Evolutionary conservation across 345 rosid genomes (phyloP), one percentile per base, ranked within the genome.

Genomic region (Pugionium cornutum): DNA sequence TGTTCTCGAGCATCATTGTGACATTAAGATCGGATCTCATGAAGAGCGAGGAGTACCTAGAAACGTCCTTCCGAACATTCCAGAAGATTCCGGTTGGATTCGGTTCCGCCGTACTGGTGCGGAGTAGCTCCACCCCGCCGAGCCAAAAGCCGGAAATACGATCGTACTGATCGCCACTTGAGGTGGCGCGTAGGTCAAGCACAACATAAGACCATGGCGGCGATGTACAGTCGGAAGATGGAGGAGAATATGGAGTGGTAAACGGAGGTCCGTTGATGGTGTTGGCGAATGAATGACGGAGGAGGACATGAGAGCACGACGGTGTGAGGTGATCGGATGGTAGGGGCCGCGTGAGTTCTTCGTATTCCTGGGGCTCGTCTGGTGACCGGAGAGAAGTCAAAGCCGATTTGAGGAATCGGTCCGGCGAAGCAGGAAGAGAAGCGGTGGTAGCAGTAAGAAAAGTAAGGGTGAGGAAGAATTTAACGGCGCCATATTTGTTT

Each of bases 41-140:
- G 7, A 92, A 80, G n/a, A 92, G 79, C 48, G 82, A 75, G 53
- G 94, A 80, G 77, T 86, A 92, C 62, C 83, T 77, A 26, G 91
- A 75, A 40, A 92, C 75, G 71, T 92, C 98, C 62, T 86, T 92
- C 6, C 85, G 87, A 67, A 89, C 83, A 4, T 53, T 78, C 96
- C 97, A 89, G 85, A 83, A 89, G 59, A 89, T 74, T 7, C 97
- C 94, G 2, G 74, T 39, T 3, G 76, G 50, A 33, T 69, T 71
- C 6, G 98, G 97, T 75, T 89, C 86, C 40, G 97, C 91, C 26
- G 98, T 89, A 79, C 96, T 92, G 49, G 97, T 88, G 2, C 97
- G 86, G 58, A 92, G 83, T 2, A 92, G 79, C 91, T 92, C 98
- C 36, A 72, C 84, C 1, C 91, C 97, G 42, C 82, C 91, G 35